A percentile compares a stretch with the other conserved stretches of the same genome.
Conservation (phyloP, 768 basidiomycete species). For the Sarcodon sp. region DNA sequence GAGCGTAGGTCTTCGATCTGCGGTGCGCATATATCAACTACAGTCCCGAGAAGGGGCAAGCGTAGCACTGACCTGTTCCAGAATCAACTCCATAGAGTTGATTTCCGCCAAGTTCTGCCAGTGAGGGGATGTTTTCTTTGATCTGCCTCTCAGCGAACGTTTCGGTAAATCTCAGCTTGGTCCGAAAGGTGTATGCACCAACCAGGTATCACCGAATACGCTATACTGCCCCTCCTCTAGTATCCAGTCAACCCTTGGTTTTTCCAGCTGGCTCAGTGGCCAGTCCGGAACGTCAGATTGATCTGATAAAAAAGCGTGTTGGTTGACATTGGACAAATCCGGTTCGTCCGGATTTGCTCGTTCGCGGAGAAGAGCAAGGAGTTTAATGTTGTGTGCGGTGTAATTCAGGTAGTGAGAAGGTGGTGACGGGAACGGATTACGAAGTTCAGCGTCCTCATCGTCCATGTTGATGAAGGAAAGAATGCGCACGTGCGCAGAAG, state of each 20-base stretch:
- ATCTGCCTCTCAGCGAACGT: slow-evolving; percentile 31
- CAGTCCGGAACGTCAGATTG: slow-evolving; percentile 68
- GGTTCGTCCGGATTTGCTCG: slow-evolving; percentile 25
- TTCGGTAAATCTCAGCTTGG: background rate
- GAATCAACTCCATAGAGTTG: slow-evolving; percentile 74
- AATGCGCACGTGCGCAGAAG: background rate
- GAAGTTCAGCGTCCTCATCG: slow-evolving; percentile 64
- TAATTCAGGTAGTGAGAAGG: slow-evolving; percentile 77
- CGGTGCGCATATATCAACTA: too few species aligned
- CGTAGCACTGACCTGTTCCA: slow-evolving; percentile 36
- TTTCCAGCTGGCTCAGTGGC: slow-evolving; percentile 65
- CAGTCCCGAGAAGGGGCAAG: background rate
- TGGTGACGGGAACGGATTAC: slow-evolving; percentile 84
- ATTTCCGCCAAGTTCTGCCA: slow-evolving; percentile 70
- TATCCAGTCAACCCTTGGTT: slow-evolving; percentile 86
- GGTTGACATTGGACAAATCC: slow-evolving; percentile 29
- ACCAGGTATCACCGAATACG: slow-evolving; percentile 84
- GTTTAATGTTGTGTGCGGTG: slow-evolving; percentile 57
- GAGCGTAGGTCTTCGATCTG: slow-evolving; percentile 72
- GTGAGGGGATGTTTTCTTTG: slow-evolving; percentile 69
- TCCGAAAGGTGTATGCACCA: slow-evolving; percentile 36
- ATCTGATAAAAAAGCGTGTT: slow-evolving; percentile 54
- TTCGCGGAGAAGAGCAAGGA: slow-evolving; percentile 50
- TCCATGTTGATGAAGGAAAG: slow-evolving; percentile 27
- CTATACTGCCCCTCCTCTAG: slow-evolving; percentile 73